Base-by-base conservation (phyloP, 495 filamentous ascomycete genomes). In the Trichocladium uniseriatum region DNA sequence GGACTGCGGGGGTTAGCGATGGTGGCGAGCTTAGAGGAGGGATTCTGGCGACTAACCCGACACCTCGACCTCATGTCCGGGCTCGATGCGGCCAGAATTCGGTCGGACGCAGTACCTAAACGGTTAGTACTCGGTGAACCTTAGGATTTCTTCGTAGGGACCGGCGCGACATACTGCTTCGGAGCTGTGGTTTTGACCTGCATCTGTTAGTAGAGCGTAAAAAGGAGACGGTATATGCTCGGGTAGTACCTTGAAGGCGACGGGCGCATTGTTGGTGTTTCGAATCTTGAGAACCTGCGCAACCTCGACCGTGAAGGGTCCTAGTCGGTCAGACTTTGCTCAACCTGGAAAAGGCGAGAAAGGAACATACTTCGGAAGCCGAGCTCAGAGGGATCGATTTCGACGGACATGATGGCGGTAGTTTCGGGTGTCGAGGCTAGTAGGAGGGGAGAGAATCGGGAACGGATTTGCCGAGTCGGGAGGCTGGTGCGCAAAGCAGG, bases 111-210 rank as follows among this genome's bases (percentile, higher is more conserved):
- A 97, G 70, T 98, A 98, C 71, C 91, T 97, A 55, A 37, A 22
- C 3, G 52, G 66, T 58, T 40, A 60, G 53, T 42, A 49, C 19
- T n/a, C 32, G 2, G 19, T 6, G 28, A 11, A n/a, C n/a, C n/a
- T n/a, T n/a, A n/a, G n/a, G n/a, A n/a, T n/a, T n/a, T n/a, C n/a
- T n/a, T n/a, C 9, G 47, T 38, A 38, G 35, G 31, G 43, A 46
- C 34, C 18, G 22, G 18, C 22, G 36, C 36, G 27, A 52, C 87
- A 61, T 87, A 98, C 91, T 96, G 91, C 69, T 98, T 97, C 6
- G 94, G 92, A 22, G 94, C 94, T 49, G 92, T 98, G 34, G 92
- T 98, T 81, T 98, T 98, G 64, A 98, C 92, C 90, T 96, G 49
- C 34, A 13, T 14, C n/a, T 16, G 49, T 52, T 31, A 52, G 49